phyloP scores from a whole-genome alignment of 768 basidiomycete species.

The Phylloporus rhodoxanthus region DNA sequence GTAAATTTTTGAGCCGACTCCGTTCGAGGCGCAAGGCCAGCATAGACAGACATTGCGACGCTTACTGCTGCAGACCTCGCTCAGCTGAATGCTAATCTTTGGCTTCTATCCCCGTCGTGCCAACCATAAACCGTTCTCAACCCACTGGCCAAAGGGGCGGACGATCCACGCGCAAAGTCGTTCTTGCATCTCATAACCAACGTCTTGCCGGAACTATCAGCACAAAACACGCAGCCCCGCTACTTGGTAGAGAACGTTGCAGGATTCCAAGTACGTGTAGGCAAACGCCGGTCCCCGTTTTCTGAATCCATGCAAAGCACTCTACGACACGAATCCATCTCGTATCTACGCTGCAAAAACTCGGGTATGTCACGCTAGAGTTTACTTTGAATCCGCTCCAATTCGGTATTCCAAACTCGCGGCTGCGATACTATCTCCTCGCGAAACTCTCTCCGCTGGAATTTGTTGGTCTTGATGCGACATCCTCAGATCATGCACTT shows the following conservation, averaged over 20 bases:
- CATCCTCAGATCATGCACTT: conserved; percentile 31
- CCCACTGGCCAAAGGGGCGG: conserved; percentile 60
- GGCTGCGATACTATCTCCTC: conserved; percentile 73
- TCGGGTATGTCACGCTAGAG: conserved; percentile 57
- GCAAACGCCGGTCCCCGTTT: background rate
- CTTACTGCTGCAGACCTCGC: conserved; percentile 47
- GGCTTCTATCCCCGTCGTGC: conserved; percentile 79
- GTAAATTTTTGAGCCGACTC: conserved; percentile 3
- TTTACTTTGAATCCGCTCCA: conserved; percentile 70
- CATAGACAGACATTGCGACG: conserved; percentile 54
- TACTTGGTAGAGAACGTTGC: conserved; percentile 75
- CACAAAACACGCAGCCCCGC: conserved; percentile 42
- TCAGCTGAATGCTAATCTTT: conserved; percentile 49
- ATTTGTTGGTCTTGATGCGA: conserved; percentile 30
- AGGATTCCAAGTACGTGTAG: conserved; percentile 63
- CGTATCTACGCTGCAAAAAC: conserved; percentile 42
- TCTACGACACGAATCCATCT: conserved; percentile 59
- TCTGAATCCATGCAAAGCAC: conserved; percentile 36
- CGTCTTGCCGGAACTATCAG: conserved; percentile 55
- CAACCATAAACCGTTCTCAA: conserved; percentile 82
- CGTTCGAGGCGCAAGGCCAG: background rate
- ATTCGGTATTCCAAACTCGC: conserved; percentile 77
- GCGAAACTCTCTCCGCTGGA: conserved; percentile 45
- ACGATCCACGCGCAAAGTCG: conserved; percentile 69
- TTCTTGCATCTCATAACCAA: conserved; percentile 65